These are phyloP conservation scores for Lyophyllum shimeji DNA, from an alignment of 768 basidiomycete genomes.

Conservation along the genomic window DNA sequence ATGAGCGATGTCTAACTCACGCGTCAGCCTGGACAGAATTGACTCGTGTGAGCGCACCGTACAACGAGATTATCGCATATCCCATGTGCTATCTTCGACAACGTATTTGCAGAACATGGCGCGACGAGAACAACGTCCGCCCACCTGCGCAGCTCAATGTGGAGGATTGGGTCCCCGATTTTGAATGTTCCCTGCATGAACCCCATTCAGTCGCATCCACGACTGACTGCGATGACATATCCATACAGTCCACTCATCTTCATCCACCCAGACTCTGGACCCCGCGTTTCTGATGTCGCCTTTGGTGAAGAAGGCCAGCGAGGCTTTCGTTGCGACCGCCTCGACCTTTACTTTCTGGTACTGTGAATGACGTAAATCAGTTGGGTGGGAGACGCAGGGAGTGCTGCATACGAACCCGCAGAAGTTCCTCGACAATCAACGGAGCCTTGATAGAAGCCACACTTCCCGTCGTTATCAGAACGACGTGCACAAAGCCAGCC, in stretches of 20 bases:
- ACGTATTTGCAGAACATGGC: conserved; percentile 95
- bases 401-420: conserved; percentile 39
- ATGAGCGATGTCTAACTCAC: conserved; percentile 70
- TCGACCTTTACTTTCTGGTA: conserved; percentile 75
- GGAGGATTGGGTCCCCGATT: conserved; percentile 90
- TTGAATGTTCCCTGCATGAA: conserved; percentile 59
- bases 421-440: conserved; percentile 78
- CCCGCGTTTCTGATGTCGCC: conserved; percentile 49
- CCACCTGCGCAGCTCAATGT: conserved; percentile 94
- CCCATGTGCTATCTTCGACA: conserved; percentile 89
- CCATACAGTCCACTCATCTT: conserved; percentile 91
- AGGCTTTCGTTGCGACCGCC: conserved; percentile 78
- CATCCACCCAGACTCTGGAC: conserved; percentile 81
- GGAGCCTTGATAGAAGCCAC: conserved; percentile 95
- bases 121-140: conserved; percentile 94
- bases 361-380: conserved; percentile 38
- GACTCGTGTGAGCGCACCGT: neutral
- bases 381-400: neutral
- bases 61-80: conserved; percentile 91
- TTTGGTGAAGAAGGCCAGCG: conserved; percentile 73
- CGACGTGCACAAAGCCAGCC: conserved; percentile 56
- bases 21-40: neutral
- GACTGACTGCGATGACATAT: neutral
- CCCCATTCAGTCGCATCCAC: neutral
- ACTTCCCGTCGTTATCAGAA: conserved; percentile 90